phyloP scores from a whole-genome alignment of 2,329 filamentous ascomycete species.

The Pyrenophora teres region DNA sequence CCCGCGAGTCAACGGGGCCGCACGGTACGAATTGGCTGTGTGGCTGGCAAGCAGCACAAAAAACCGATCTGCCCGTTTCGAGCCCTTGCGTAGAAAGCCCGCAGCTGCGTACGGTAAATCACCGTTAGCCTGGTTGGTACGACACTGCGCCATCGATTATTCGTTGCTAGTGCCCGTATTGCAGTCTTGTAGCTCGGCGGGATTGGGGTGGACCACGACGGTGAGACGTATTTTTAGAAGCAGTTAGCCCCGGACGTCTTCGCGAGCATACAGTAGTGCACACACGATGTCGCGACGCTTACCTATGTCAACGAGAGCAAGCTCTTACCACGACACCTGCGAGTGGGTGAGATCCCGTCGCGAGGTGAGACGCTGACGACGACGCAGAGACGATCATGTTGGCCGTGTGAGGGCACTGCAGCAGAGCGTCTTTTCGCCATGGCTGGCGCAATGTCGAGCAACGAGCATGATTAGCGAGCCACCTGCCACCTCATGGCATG shows the following conservation, averaged over 20 bases:
- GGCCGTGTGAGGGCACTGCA: conserved; percentile 2
- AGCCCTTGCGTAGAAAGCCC: conserved; percentile 23
- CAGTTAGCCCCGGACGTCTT: conserved; percentile 3
- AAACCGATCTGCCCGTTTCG: conserved; percentile 27
- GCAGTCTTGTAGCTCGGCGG: conserved; percentile 15
- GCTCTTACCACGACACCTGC: not conserved
- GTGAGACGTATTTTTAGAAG: conserved; percentile 22
- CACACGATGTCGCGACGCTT: conserved; percentile 21
- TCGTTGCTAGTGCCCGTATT: conserved; percentile 24
- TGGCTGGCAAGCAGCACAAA: conserved; percentile 27
- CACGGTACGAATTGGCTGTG: conserved; percentile 26
- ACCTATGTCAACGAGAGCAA: conserved; percentile 15
- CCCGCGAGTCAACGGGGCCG: conserved; percentile 22
- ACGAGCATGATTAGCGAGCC: conserved; percentile 8
- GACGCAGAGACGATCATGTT: conserved; percentile 10
- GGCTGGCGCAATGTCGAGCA: conserved; percentile 10
- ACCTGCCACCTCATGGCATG: conserved; percentile 11
- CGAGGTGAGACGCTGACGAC: conserved; percentile 11
- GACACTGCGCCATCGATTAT: conserved; percentile 29
- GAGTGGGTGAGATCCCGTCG: conserved; percentile 5
- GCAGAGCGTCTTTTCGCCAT: conserved; percentile 1
- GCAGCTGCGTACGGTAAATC: conserved; percentile 16
- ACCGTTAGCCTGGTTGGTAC: conserved; percentile 29
- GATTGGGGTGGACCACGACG: conserved; percentile 11
- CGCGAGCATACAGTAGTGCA: conserved; percentile 5